phyloP scores from a whole-genome alignment of 208 protist genomes.

The Trypanosoma melophagium region DNA sequence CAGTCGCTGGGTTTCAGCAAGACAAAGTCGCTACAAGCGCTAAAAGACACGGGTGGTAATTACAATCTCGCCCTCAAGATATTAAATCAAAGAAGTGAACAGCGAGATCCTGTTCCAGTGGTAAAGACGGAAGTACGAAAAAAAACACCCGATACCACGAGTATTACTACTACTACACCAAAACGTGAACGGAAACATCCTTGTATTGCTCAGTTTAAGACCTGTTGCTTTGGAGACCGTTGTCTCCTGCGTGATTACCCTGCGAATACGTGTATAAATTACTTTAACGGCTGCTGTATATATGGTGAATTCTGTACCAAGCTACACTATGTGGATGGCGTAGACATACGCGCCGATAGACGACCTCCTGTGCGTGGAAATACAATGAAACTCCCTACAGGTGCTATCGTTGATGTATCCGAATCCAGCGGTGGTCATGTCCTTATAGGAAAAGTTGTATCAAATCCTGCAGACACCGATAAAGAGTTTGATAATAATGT shows the following conservation, averaged over 20 bases:
- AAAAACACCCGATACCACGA: background rate
- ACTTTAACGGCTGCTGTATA: slow-evolving; percentile 66
- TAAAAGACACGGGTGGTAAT: slow-evolving; percentile 71
- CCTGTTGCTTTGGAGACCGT: slow-evolving; percentile 55
- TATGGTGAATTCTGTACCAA: slow-evolving; percentile 54
- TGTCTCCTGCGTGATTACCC: slow-evolving; percentile 65
- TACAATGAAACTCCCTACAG: slow-evolving; percentile 13
- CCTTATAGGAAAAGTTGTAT: slow-evolving; percentile 5
- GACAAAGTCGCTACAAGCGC: slow-evolving; percentile 50
- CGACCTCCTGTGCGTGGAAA: background rate
- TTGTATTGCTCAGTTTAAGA: slow-evolving; percentile 76
- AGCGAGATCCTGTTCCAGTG: slow-evolving; percentile 1
- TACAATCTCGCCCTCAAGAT: slow-evolving; percentile 43
- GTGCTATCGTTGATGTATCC: slow-evolving; percentile 8
- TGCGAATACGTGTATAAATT: slow-evolving; percentile 71
- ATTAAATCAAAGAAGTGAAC: slow-evolving; percentile 34
- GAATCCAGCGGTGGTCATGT: slow-evolving; percentile 8
- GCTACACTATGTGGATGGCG: slow-evolving; percentile 68
- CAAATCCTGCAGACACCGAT: background rate
- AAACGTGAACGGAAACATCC: slow-evolving; percentile 44
- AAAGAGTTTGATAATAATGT: background rate
- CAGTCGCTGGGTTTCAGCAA: slow-evolving; percentile 54
- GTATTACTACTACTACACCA: background rate
- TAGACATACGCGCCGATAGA: slow-evolving; percentile 48
- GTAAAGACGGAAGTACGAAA: no score